phyloP scores from a whole-genome alignment of 2,329 filamentous ascomycete species.

The Colletotrichum shisoi region DNA sequence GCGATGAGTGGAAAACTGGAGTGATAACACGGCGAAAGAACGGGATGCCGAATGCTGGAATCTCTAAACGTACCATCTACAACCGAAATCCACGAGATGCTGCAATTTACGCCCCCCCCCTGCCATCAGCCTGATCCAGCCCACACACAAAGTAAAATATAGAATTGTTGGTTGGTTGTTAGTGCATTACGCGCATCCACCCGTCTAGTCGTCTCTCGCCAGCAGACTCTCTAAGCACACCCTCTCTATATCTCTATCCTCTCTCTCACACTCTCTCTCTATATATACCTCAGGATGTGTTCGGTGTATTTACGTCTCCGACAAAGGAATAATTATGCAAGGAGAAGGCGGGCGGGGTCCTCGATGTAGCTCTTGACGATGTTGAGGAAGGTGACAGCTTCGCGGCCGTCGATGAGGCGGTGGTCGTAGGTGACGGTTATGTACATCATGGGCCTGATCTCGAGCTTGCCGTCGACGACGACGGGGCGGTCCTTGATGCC shows the following conservation, averaged over 20 bases:
- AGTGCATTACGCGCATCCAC: not conserved
- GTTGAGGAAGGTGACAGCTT: slow-evolving; percentile 66
- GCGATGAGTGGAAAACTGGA: no score
- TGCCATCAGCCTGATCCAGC: slow-evolving; percentile 4
- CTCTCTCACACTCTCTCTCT: not conserved
- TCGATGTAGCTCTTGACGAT: slow-evolving; percentile 47
- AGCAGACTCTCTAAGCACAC: not conserved
- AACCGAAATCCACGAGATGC: slow-evolving; percentile 1
- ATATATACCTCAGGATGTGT: not conserved
- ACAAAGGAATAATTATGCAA: slow-evolving; percentile 56
- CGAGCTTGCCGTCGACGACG: slow-evolving; percentile 63
- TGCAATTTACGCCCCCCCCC: slow-evolving; percentile 5
- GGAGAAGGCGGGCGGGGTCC: slow-evolving; percentile 55
- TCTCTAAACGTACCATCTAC: not conserved
- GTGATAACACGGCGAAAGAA: not conserved
- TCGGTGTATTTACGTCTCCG: not conserved
- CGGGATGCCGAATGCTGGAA: not conserved
- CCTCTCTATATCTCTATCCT: not conserved
- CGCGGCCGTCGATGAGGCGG: slow-evolving; percentile 64
- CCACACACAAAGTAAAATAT: slow-evolving; percentile 17
- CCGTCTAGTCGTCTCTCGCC: not conserved
- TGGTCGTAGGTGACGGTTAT: slow-evolving; percentile 62
- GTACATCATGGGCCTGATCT: slow-evolving; percentile 57
- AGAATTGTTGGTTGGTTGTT: not conserved
- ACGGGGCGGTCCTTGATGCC: slow-evolving; percentile 62